These are phyloP conservation scores for Euphorbia tirucalli DNA, from an alignment of 345 rosid genomes.

Conservation along the genomic window DNA sequence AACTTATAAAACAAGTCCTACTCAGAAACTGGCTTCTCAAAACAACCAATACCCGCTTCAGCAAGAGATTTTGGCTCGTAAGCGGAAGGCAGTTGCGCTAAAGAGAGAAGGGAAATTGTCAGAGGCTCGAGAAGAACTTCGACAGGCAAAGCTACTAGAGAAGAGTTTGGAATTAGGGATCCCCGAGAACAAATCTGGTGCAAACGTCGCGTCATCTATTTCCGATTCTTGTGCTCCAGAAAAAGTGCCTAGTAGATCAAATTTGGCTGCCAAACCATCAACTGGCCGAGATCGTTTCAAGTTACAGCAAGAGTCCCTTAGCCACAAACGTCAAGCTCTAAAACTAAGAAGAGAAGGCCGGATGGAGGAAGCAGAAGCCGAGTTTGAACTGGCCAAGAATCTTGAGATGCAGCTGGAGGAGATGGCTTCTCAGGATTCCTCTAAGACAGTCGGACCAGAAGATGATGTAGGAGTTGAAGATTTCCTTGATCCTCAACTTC, in stretches of 20 bases:
- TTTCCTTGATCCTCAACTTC: constrained; percentile 90
- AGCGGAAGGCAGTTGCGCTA: constrained; percentile 73
- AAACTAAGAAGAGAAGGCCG: constrained; percentile 79
- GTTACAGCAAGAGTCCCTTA: constrained; percentile 80
- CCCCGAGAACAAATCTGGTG: constrained; percentile 27
- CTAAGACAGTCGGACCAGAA: constrained; percentile 18
- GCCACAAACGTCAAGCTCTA: constrained; percentile 84
- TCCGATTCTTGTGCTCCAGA: constrained; percentile 30
- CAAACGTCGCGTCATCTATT: constrained; percentile 17
- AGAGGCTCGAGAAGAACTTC: constrained; percentile 82
- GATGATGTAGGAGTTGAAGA: constrained; percentile 66
- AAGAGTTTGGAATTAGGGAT: constrained; percentile 45
- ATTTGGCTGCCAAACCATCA: constrained; percentile 51
- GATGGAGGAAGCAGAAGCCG: constrained; percentile 83
- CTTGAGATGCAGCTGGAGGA: constrained; percentile 85
- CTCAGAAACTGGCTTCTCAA: constrained; percentile 31
- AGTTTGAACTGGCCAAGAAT: constrained; percentile 81
- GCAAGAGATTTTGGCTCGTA: constrained; percentile 63
- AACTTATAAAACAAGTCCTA: constrained; percentile 25
- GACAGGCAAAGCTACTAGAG: constrained; percentile 74
- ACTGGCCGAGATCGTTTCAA: constrained; percentile 83
- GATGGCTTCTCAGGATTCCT: constrained; percentile 34
- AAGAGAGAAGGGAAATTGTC: constrained; percentile 78
- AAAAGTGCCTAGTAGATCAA: constrained; percentile 43
- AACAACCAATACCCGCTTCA: constrained; percentile 38